Percentiles rank a stretch among this genome's conserved stretches.
Evolutionary conservation across 2,329 filamentous ascomycete species (phyloP).

Genomic region (Pseudogymnoascus sp.): DNA sequence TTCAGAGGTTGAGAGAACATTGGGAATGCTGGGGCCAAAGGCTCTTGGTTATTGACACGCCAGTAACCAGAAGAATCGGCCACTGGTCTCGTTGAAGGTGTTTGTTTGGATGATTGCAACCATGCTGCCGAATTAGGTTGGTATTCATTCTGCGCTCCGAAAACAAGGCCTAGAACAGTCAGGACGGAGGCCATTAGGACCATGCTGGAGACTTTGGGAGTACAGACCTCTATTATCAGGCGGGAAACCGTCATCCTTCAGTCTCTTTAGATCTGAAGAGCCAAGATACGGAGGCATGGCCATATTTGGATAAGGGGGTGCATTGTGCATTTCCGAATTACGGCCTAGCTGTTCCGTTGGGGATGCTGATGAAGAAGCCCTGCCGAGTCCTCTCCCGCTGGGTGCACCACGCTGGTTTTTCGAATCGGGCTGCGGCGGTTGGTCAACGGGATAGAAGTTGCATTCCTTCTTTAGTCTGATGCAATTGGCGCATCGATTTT

Average conservation of each 20-base stretch:
- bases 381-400: neutral
- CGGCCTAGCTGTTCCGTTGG: slow-evolving; percentile 38
- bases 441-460: slow-evolving; percentile 83
- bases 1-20: slow-evolving; percentile 37
- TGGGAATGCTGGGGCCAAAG: slow-evolving; percentile 42
- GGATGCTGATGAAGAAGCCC: slow-evolving; percentile 34
- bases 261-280: slow-evolving; percentile 33
- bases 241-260: slow-evolving; percentile 28
- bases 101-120: slow-evolving; percentile 37
- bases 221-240: slow-evolving; percentile 26
- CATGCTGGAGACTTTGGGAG: neutral
- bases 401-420: slow-evolving; percentile 31
- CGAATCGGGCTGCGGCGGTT: slow-evolving; percentile 46
- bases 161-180: neutral
- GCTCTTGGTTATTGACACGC: slow-evolving; percentile 42
- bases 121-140: slow-evolving; percentile 26
- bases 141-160: slow-evolving; percentile 4
- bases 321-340: slow-evolving; percentile 34
- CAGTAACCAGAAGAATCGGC: slow-evolving; percentile 37
- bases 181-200: neutral
- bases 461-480: slow-evolving; percentile 92
- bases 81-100: slow-evolving; percentile 33
- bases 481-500: slow-evolving; percentile 81
- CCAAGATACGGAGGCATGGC: slow-evolving; percentile 39
- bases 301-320: slow-evolving; percentile 35